Conservation (phyloP, 2,329 filamentous ascomycete genomes). For the Magnaporthales sp. region DNA sequence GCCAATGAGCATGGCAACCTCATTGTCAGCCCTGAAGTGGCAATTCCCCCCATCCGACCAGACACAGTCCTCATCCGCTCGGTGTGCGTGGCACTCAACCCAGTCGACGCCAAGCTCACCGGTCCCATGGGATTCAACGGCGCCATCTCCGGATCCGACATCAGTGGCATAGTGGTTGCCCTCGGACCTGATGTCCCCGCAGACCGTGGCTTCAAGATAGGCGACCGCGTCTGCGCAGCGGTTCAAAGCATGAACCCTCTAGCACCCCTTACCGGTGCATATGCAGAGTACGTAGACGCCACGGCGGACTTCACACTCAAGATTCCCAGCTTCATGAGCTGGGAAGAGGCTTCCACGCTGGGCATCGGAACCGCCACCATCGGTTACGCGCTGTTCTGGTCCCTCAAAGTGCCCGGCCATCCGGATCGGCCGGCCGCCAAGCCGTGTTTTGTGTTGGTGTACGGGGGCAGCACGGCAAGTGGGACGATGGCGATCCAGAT, state of each 20-base stretch:
- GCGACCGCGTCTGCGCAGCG: conserved; percentile 18
- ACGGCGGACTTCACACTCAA: conserved; percentile 11
- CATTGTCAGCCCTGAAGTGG: too few species aligned
- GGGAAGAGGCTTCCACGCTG: conserved; percentile 17
- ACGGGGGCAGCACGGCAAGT: conserved; percentile 5
- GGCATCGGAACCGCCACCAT: conserved; percentile 17
- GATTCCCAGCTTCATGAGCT: conserved; percentile 16
- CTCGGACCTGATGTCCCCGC: conserved; percentile 11
- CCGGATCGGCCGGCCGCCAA: not conserved
- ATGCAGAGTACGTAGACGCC: conserved; percentile 18
- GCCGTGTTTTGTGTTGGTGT: conserved; percentile 11
- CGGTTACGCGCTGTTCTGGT: conserved; percentile 20
- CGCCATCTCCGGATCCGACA: conserved; percentile 23
- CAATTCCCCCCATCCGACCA: too few species aligned
- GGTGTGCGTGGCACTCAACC: conserved; percentile 25
- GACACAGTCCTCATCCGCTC: conserved; percentile 14
- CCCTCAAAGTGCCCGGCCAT: conserved; percentile 16
- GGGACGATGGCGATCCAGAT: conserved; percentile 5
- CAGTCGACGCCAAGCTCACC: conserved; percentile 24
- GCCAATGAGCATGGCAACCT: too few species aligned
- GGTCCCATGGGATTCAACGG: conserved; percentile 17
- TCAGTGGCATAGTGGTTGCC: conserved; percentile 21
- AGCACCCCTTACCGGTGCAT: conserved; percentile 17
- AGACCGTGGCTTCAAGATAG: conserved; percentile 6
- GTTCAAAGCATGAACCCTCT: conserved; percentile 14